Evolutionary conservation across 371 early-diverging fungal species (phyloP), one percentile per base, ranked within the genome.

Genomic region (Apophysomyces variabilis): DNA sequence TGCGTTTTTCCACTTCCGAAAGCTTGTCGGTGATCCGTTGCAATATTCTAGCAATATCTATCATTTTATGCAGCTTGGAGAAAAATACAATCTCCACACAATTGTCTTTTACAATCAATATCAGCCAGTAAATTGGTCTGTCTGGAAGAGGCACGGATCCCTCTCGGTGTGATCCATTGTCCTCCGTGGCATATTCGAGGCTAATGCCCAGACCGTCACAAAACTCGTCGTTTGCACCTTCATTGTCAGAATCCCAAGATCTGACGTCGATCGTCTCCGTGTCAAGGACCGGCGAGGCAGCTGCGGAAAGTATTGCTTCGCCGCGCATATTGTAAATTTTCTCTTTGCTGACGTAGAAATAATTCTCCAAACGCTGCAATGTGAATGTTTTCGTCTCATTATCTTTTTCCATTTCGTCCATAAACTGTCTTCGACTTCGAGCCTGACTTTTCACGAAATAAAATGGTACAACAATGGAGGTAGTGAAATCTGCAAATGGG

Each of bases 1-100:
- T 89, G n/a, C 86, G 73, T 58, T 89, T 80, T 63, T 87, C 85
- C 5, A 88, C 77, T 7, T 78, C 68, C 7, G 66, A 64, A 13
- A 92, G 80, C 13, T 83, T 81, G 18, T 83, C 78, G 41, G 82
- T 79, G 9, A 89, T 73, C 47, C 79, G 83, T 16, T 77, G 66
- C 13, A 92, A 64, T 9, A 92, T 74, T 5, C 76, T 66, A 4
- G 75, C 71, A 26, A 81, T 78, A 41, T 83, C 75, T 6, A 65
- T 74, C 8, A 75, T 69, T 14, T 76, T 67, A 38, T 87, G 77
- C 0, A 82, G 65, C 66, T 89, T 89, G 1, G 92, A 92, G 65
- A 87, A 92, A 56, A 89, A 90, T 64, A 85, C 87, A 13, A 94
- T 73, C 54, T 89, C 87, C 4, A 90, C 80, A 64, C 79, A 73